These are phyloP conservation scores for Larix sibirica DNA, from an alignment of 83 land plant species.

Conservation along the genomic window DNA sequence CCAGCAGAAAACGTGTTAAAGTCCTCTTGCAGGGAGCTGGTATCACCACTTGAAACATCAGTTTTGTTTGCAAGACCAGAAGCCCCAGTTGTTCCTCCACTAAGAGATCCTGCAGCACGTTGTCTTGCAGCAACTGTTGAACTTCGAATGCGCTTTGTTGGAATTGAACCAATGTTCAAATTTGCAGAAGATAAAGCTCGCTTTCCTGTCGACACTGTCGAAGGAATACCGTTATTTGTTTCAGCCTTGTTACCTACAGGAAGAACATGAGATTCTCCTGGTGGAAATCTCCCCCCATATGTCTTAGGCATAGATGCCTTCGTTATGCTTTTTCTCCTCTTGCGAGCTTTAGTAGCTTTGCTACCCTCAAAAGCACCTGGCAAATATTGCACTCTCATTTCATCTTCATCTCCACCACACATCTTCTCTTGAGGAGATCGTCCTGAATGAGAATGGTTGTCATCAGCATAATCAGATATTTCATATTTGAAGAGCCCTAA, in stretches of 20 bases:
- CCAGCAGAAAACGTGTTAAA: slow-evolving; percentile 56
- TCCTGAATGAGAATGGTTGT: slow-evolving; percentile 31
- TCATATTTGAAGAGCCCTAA: slow-evolving; percentile 19
- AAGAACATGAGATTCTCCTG: slow-evolving; percentile 34
- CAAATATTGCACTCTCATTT: slow-evolving; percentile 44
- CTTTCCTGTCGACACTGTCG: slow-evolving; percentile 40
- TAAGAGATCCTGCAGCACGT: slow-evolving; percentile 54
- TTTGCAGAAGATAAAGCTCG: slow-evolving; percentile 39
- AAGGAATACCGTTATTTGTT: slow-evolving; percentile 25
- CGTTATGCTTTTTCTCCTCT: slow-evolving; percentile 53
- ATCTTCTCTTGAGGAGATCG: slow-evolving; percentile 34
- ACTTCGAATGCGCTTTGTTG: slow-evolving; percentile 84
- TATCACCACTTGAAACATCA: slow-evolving; percentile 82
- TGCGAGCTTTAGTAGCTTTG: slow-evolving; percentile 47
- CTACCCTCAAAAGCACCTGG: slow-evolving; percentile 54
- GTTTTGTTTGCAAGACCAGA: slow-evolving; percentile 41
- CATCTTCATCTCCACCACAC: slow-evolving; percentile 69
- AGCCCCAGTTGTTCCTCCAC: slow-evolving; percentile 30
- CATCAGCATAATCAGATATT: slow-evolving; percentile 7
- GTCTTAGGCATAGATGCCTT: slow-evolving; percentile 34
- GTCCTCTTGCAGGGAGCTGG: slow-evolving; percentile 80
- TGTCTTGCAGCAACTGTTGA: slow-evolving; percentile 71
- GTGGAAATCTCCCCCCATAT: slow-evolving; percentile 30
- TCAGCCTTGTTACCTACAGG: slow-evolving; percentile 21
- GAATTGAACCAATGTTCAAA: slow-evolving; percentile 63